Conservation (phyloP, 2,329 filamentous ascomycete species). For the Fusarium fujikuroi region DNA sequence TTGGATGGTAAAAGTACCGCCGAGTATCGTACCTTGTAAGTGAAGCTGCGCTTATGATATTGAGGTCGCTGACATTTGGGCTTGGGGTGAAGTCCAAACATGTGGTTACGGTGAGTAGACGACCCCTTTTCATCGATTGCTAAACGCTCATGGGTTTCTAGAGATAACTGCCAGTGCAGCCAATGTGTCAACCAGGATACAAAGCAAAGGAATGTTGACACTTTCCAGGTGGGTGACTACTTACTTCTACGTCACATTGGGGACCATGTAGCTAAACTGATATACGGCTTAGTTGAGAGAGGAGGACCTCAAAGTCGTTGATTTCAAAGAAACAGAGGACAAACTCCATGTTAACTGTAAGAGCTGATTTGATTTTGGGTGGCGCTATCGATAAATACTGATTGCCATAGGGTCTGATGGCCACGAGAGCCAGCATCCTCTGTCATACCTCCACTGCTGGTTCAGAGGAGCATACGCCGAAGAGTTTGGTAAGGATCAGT, state of each 20-base stretch:
- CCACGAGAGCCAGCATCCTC: slow-evolving; percentile 75
- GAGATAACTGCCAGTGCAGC: slow-evolving; percentile 57
- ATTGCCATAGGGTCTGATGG: slow-evolving; percentile 70
- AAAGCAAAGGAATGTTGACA: slow-evolving; percentile 55
- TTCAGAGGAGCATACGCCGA: slow-evolving; percentile 27
- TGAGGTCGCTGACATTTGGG: slow-evolving; percentile 15
- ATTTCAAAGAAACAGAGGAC: slow-evolving; percentile 42
- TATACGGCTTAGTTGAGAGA: slow-evolving; percentile 47
- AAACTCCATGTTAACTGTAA: slow-evolving; percentile 52
- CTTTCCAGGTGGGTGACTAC: slow-evolving; percentile 49
- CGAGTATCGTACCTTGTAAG: slow-evolving; percentile 37
- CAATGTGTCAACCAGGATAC: slow-evolving; percentile 56
- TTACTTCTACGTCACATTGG: neutral
- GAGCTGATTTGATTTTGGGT: neutral
- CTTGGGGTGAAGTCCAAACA: slow-evolving; percentile 37
- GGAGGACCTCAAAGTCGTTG: slow-evolving; percentile 45
- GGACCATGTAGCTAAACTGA: neutral
- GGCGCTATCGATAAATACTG: neutral
- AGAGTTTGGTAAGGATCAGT: slow-evolving; percentile 40
- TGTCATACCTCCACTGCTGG: slow-evolving; percentile 51
- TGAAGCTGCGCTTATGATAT: slow-evolving; percentile 10
- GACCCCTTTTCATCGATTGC: slow-evolving; percentile 7
- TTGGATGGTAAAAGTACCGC: neutral
- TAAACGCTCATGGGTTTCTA: slow-evolving; percentile 31
- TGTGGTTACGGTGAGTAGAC: slow-evolving; percentile 46